phyloP scores from a whole-genome alignment of 495 filamentous ascomycete species.

The Lasiosphaeriaceae sp. region DNA sequence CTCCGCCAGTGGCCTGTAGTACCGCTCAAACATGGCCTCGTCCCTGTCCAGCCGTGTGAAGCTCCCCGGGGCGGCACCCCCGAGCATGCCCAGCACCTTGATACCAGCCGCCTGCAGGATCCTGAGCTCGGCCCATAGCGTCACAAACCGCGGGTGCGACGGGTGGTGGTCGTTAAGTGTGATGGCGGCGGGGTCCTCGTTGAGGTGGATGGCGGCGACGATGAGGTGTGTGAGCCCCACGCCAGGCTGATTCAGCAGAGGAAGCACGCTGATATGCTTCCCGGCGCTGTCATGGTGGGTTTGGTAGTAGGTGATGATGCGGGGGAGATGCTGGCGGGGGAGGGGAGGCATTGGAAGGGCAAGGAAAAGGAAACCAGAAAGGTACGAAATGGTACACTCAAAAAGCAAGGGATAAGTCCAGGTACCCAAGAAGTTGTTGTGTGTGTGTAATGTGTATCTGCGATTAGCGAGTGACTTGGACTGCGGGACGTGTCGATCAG shows the following conservation, averaged over 20 bases:
- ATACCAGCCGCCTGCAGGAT: constrained; percentile 61
- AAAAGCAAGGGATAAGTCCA: not conserved
- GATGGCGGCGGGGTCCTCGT: constrained; percentile 57
- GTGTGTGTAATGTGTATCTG: no score
- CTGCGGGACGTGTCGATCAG: no score
- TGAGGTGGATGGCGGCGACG: constrained; percentile 76
- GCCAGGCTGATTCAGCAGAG: constrained; percentile 56
- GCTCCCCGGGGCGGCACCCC: constrained; percentile 70
- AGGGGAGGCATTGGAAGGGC: constrained; percentile 18
- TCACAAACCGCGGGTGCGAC: constrained; percentile 49
- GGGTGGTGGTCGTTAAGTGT: constrained; percentile 74
- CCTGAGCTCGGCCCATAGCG: constrained; percentile 69
- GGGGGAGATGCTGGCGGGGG: constrained; percentile 11
- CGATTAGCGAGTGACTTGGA: no score
- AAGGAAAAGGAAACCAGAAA: no score
- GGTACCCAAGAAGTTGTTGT: no score
- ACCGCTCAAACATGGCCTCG: constrained; percentile 54
- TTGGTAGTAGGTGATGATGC: constrained; percentile 21
- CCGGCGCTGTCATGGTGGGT: constrained; percentile 52
- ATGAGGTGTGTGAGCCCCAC: constrained; percentile 67
- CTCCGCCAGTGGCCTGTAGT: constrained; percentile 60
- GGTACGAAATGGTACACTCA: no score
- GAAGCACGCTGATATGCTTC: constrained; percentile 64
- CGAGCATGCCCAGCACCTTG: constrained; percentile 77
- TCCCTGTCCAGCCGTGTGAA: constrained; percentile 60